phyloP scores from a whole-genome alignment of 148 eudicot species.

The Camellia japonica region DNA sequence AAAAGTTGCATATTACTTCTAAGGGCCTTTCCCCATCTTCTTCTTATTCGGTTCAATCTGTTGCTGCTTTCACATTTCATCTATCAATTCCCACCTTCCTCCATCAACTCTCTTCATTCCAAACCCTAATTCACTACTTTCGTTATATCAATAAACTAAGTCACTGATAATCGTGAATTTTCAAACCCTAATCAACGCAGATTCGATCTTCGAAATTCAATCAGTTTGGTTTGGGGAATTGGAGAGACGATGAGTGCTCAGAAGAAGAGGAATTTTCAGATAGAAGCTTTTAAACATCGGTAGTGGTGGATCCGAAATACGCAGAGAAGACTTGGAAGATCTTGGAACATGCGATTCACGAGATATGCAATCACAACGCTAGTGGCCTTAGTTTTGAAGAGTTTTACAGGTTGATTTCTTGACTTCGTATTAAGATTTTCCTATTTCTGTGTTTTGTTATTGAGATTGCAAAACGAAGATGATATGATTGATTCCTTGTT shows the following conservation, averaged over 20 bases:
- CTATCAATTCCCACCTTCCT: neutral
- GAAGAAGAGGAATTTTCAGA: slow-evolving; percentile 65
- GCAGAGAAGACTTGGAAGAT: slow-evolving; percentile 77
- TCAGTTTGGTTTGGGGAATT: neutral
- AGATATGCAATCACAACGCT: slow-evolving; percentile 71
- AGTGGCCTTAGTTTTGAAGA: slow-evolving; percentile 74
- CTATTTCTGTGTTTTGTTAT: neutral
- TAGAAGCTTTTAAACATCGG: slow-evolving; percentile 71
- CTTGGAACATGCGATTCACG: slow-evolving; percentile 75
- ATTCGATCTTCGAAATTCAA: neutral
- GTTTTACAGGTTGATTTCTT: slow-evolving; percentile 50
- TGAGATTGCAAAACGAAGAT: neutral
- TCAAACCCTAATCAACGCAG: neutral
- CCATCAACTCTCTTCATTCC: neutral
- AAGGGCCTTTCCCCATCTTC: neutral
- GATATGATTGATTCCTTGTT: neutral
- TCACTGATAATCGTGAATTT: neutral
- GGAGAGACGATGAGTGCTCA: slow-evolving; percentile 47
- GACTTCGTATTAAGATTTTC: neutral
- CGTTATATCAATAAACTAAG: neutral
- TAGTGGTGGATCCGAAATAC: slow-evolving; percentile 69
- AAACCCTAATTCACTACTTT: neutral
- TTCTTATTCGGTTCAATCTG: neutral
- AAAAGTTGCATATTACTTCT: neutral
- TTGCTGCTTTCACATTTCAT: neutral